A percentile compares a stretch with the other conserved stretches of the same genome.
phyloP scores from a whole-genome alignment of 805 yeast genomes.

The Ogataea angusta region DNA sequence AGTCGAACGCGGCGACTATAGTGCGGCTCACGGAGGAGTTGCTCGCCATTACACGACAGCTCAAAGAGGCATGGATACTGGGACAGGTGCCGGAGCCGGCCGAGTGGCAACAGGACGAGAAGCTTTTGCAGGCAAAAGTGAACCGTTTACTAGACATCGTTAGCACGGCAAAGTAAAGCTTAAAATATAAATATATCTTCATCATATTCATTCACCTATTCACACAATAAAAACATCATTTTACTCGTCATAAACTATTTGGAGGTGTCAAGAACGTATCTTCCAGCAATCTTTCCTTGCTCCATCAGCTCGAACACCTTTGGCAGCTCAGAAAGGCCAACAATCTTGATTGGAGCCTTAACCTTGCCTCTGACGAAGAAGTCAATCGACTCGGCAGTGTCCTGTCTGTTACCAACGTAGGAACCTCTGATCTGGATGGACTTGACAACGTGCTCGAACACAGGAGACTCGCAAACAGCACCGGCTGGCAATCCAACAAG shows the following conservation, averaged over 20 bases:
- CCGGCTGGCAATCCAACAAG: slow-evolving; percentile 76
- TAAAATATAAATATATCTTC: not conserved
- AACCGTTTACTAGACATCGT: slow-evolving; percentile 35
- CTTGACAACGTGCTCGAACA: slow-evolving; percentile 71
- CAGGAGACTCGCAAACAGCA: slow-evolving; percentile 68
- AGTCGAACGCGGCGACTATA: slow-evolving; percentile 49
- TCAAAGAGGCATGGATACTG: slow-evolving; percentile 56
- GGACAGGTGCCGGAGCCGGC: slow-evolving; percentile 44
- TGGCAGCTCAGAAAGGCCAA: slow-evolving; percentile 70
- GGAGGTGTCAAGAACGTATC: slow-evolving; percentile 82
- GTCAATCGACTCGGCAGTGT: slow-evolving; percentile 73
- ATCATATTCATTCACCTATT: slow-evolving; percentile 2
- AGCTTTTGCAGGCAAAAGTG: slow-evolving; percentile 31
- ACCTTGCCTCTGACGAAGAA: slow-evolving; percentile 68
- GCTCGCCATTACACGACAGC: slow-evolving; percentile 43
- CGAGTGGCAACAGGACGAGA: slow-evolving; percentile 15
- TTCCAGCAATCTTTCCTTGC: slow-evolving; percentile 81
- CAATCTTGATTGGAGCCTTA: slow-evolving; percentile 65
- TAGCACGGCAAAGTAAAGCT: slow-evolving; percentile 21
- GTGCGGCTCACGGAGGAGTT: slow-evolving; percentile 53
- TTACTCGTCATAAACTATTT: slow-evolving; percentile 39
- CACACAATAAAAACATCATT: slow-evolving; percentile 1
- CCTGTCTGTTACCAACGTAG: slow-evolving; percentile 88
- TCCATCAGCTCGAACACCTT: slow-evolving; percentile 75
- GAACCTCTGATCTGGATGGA: slow-evolving; percentile 76